phyloP scores from a whole-genome alignment of 1,139 yeast genomes.

The Meyerozyma elateridarum region DNA sequence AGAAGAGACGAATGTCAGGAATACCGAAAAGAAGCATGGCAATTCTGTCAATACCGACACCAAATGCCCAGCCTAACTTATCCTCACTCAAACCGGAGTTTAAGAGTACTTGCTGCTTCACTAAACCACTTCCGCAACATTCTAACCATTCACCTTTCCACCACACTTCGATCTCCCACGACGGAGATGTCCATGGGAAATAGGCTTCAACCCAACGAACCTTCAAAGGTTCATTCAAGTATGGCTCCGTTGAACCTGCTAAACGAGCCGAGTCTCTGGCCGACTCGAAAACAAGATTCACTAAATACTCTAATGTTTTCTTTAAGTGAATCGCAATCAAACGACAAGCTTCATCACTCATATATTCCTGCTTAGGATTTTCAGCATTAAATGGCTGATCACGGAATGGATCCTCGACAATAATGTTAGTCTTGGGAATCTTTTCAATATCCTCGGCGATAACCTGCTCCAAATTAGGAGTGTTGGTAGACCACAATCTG shows the following conservation, averaged over 20 bases:
- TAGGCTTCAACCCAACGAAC: slow-evolving; percentile 95
- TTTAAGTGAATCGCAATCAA: slow-evolving; percentile 76
- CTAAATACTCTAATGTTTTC: slow-evolving; percentile 76
- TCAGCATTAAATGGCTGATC: slow-evolving; percentile 43
- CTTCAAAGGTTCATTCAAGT: slow-evolving; percentile 68
- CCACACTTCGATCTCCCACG: slow-evolving; percentile 98
- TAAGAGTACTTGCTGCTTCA: slow-evolving; percentile 68
- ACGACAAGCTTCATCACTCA: slow-evolving; percentile 65
- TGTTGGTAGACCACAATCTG: slow-evolving; percentile 64
- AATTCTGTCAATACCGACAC: slow-evolving; percentile 89
- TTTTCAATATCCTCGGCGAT: slow-evolving; percentile 55
- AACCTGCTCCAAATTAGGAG: slow-evolving; percentile 33
- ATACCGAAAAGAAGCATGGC: slow-evolving; percentile 95
- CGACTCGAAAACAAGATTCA: slow-evolving; percentile 75
- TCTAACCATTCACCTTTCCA: slow-evolving; percentile 99
- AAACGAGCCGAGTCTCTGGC: slow-evolving; percentile 65
- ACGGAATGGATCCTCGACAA: slow-evolving; percentile 70
- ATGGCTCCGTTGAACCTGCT: slow-evolving; percentile 61
- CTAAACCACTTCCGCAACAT: slow-evolving; percentile 95
- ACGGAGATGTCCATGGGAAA: slow-evolving; percentile 98
- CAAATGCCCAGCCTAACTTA: slow-evolving; percentile 93
- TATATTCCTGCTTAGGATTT: slow-evolving; percentile 79
- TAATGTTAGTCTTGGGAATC: slow-evolving; percentile 62
- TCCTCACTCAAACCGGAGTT: slow-evolving; percentile 65
- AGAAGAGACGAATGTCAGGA: slow-evolving; percentile 90